A percentile compares a stretch with the other conserved stretches of the same genome.
These are phyloP conservation scores for Medakamo hakoo DNA, from an alignment of 139 green algal genomes.

Conservation along the genomic window DNA sequence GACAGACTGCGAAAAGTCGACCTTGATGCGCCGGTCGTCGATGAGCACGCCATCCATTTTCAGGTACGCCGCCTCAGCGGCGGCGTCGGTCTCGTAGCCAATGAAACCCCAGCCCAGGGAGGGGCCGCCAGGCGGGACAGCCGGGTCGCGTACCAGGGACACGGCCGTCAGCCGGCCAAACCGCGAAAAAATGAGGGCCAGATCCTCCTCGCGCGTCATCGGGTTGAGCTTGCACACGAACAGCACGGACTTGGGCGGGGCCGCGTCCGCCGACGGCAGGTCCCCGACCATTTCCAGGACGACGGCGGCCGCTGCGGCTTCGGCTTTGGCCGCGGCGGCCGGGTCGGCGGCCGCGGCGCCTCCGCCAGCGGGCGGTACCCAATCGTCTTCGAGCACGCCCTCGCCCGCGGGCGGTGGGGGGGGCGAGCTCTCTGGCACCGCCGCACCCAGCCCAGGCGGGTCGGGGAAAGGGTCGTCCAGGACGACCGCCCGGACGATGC, in stretches of 20 bases:
- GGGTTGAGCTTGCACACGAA: slow-evolving; percentile 99
- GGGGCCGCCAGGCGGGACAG: slow-evolving; percentile 92
- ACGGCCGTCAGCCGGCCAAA: slow-evolving; percentile 86
- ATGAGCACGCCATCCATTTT: slow-evolving; percentile 99
- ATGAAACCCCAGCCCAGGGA: slow-evolving; percentile 91
- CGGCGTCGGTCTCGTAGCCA: slow-evolving; percentile 61
- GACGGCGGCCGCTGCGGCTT: slow-evolving; percentile 33
- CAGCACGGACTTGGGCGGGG: slow-evolving; percentile 82
- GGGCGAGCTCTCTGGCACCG: slow-evolving; percentile 70
- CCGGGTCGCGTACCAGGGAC: slow-evolving; percentile 89
- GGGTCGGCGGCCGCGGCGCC: slow-evolving; percentile 48
- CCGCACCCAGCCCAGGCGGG: slow-evolving; percentile 47
- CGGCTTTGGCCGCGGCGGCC: slow-evolving; percentile 57
- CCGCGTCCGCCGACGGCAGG: slow-evolving; percentile 77
- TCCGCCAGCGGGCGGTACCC: slow-evolving; percentile 42
- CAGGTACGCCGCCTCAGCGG: slow-evolving; percentile 81
- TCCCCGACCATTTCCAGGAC: slow-evolving; percentile 98
- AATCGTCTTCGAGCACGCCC: slow-evolving; percentile 86
- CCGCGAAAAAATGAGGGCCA: slow-evolving; percentile 96
- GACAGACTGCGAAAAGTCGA: not conserved
- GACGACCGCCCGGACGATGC: slow-evolving; percentile 84
- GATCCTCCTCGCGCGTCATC: slow-evolving; percentile 80
- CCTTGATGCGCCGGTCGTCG: slow-evolving; percentile 80
- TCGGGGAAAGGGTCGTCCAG: slow-evolving; percentile 94
- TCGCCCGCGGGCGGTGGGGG: slow-evolving; percentile 52